These are phyloP conservation scores for Backusella tuberculispora DNA, from an alignment of 192 early-diverging fungal genomes.

Conservation along the genomic window DNA sequence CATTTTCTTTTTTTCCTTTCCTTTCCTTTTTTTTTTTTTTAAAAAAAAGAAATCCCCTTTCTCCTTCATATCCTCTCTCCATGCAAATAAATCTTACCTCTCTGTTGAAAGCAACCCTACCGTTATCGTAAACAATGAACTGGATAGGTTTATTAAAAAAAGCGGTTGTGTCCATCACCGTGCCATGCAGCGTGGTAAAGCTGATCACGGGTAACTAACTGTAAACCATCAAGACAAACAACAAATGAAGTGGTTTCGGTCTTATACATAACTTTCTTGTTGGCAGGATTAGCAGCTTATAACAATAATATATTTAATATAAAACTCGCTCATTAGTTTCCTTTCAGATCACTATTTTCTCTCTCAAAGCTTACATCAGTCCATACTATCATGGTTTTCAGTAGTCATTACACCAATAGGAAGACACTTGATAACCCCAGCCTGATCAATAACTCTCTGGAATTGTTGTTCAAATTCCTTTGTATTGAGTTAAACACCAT, in stretches of 20 bases:
- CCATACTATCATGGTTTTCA: constrained; percentile 94
- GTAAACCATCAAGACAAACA: constrained; percentile 83
- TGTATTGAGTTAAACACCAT: constrained; percentile 81
- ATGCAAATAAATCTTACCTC: constrained; percentile 55
- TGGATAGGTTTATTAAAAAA: constrained; percentile 98
- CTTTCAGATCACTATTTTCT: neutral
- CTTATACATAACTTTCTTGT: constrained; percentile 73
- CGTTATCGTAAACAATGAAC: constrained; percentile 97
- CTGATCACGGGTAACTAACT: constrained; percentile 89
- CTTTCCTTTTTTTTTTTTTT: neutral
- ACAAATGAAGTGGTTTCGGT: constrained; percentile 88
- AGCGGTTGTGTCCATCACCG: constrained; percentile 94
- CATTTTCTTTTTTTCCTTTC: neutral
- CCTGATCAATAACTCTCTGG: constrained; percentile 66
- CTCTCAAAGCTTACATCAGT: constrained; percentile 59
- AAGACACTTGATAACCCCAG: constrained; percentile 67
- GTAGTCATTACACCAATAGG: constrained; percentile 88
- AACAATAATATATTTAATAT: constrained; percentile 42
- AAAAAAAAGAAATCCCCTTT: neutral
- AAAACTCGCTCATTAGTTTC: neutral
- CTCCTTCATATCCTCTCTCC: neutral
- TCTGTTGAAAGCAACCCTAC: constrained; percentile 92
- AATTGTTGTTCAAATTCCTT: no score
- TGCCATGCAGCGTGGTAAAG: constrained; percentile 90
- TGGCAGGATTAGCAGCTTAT: constrained; percentile 64